phyloP scores from a whole-genome alignment of 306 rosid species.

The Castanea mollissima region DNA sequence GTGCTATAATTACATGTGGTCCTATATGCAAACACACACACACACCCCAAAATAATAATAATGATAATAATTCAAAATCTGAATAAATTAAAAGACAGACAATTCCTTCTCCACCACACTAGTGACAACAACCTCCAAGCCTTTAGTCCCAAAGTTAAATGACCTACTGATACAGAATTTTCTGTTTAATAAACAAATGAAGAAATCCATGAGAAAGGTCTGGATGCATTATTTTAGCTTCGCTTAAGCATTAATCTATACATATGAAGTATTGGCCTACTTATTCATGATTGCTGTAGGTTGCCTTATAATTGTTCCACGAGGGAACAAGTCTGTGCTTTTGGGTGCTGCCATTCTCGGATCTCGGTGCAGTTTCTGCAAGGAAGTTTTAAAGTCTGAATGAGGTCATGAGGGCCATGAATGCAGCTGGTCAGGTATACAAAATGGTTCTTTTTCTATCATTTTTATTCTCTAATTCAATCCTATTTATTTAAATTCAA shows the following conservation, averaged over 20 bases:
- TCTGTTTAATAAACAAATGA: neutral
- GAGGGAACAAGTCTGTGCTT: conserved; percentile 87
- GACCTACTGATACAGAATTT: neutral
- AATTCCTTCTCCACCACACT: neutral
- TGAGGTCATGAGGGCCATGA: conserved; percentile 87
- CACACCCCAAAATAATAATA: too few relatives aligned
- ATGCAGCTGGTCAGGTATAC: conserved; percentile 85
- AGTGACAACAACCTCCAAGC: neutral
- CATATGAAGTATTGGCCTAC: neutral
- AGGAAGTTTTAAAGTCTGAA: conserved; percentile 62
- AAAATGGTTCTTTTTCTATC: conserved; percentile 10
- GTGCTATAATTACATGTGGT: neutral
- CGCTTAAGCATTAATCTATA: neutral
- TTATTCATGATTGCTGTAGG: conserved; percentile 40
- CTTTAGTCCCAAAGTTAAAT: neutral
- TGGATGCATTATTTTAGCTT: neutral
- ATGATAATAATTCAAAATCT: neutral
- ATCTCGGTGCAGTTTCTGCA: conserved; percentile 68
- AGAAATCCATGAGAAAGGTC: conserved; percentile 6
- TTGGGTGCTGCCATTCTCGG: conserved; percentile 85
- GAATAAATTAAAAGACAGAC: neutral
- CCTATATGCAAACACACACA: too few relatives aligned
- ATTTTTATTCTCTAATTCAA: neutral
- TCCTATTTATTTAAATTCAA: neutral
- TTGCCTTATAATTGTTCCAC: conserved; percentile 84